Percentiles rank a stretch among this genome's conserved stretches.
phyloP scores from a whole-genome alignment of 192 early-diverging fungal species.

The Linderina pennispora region DNA sequence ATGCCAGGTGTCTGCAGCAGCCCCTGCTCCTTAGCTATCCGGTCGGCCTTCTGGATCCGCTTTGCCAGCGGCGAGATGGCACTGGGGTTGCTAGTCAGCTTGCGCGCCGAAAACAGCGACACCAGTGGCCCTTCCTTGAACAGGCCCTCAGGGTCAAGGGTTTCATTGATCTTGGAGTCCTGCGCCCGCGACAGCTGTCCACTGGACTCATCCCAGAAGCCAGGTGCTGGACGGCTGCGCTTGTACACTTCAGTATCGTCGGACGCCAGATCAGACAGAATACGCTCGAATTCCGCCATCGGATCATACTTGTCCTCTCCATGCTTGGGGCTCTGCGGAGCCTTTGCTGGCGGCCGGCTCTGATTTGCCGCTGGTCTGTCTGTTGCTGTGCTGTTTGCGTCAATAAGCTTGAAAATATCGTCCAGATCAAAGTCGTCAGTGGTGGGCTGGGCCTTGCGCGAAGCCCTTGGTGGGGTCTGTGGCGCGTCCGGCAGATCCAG shows the following conservation, averaged over 20 bases:
- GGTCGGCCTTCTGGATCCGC: constrained; percentile 3
- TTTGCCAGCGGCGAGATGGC: constrained; percentile 15
- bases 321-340: neutral
- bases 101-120: constrained; percentile 24
- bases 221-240: constrained; percentile 13
- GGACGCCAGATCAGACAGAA: constrained; percentile 25
- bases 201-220: constrained; percentile 24
- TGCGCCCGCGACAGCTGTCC: neutral
- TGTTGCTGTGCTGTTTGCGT: constrained; percentile 1
- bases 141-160: constrained; percentile 14
- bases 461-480: no score
- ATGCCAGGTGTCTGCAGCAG: no score
- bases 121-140: constrained; percentile 18
- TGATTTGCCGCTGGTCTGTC: neutral
- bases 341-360: neutral
- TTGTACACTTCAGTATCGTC: constrained; percentile 19
- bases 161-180: constrained; percentile 6
- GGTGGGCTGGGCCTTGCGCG: no score
- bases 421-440: constrained; percentile 8
- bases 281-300: constrained; percentile 40
- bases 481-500: constrained; percentile 13
- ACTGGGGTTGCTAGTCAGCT: constrained; percentile 11
- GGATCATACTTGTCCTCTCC: constrained; percentile 5
- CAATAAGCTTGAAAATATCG: constrained; percentile 16
- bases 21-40: neutral